phyloP scores from a whole-genome alignment of 495 filamentous ascomycete species.

The Cenococcum geophilum region DNA sequence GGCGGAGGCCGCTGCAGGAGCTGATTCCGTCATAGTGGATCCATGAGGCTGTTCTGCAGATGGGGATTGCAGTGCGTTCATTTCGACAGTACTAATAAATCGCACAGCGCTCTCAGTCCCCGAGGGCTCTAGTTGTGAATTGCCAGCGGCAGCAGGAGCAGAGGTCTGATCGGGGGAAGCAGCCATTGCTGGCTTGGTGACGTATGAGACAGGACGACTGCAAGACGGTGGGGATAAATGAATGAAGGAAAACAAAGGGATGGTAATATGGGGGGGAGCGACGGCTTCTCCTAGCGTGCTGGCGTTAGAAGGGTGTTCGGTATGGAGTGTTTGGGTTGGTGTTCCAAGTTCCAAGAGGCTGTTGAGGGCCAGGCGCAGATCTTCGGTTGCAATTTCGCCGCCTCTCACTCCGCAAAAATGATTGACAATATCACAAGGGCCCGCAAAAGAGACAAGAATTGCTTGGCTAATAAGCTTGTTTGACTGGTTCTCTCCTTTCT shows the following conservation, averaged over 20 bases:
- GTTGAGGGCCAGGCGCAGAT: not conserved
- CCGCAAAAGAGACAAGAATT: too few species aligned
- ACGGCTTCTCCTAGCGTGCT: not conserved
- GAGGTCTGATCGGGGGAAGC: slow-evolving; percentile 12
- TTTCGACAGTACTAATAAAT: slow-evolving; percentile 24
- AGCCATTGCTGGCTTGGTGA: slow-evolving; percentile 18
- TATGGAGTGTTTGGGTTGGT: not conserved
- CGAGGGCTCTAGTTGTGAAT: not conserved
- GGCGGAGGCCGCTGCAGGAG: not conserved
- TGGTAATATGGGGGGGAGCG: not conserved
- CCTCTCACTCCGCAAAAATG: too few species aligned
- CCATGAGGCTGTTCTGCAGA: not conserved
- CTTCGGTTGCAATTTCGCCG: too few species aligned
- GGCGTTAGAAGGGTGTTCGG: not conserved
- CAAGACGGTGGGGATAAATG: slow-evolving; percentile 4
- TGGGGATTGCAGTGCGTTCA: slow-evolving; percentile 25
- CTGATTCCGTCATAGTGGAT: not conserved
- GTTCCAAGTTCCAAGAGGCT: not conserved
- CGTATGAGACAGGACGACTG: not conserved
- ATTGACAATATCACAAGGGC: too few species aligned
- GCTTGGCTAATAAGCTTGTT: too few species aligned
- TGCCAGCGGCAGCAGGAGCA: slow-evolving; percentile 2
- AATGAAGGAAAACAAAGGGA: not conserved
- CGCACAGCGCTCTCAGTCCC: slow-evolving; percentile 10
- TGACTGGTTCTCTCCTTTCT: too few species aligned